phyloP scores from a whole-genome alignment of 2,329 filamentous ascomycete genomes.

The Ascocoryne sarcoides region DNA sequence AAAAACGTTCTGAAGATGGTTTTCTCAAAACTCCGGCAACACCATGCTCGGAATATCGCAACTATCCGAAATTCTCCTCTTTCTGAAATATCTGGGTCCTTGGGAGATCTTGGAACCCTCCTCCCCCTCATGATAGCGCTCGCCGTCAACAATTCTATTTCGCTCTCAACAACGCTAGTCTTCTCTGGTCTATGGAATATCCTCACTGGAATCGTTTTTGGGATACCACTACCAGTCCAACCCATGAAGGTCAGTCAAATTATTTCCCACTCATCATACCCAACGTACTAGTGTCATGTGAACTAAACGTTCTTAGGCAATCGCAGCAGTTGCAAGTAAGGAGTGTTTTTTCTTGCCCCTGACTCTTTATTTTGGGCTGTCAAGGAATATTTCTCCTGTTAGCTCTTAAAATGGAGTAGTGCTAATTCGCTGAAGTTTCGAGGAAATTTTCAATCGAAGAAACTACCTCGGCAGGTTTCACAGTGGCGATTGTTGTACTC shows the following conservation, averaged over 20 bases:
- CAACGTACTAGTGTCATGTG: background rate
- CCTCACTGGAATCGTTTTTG: slow-evolving; percentile 71
- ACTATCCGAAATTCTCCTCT: slow-evolving; percentile 48
- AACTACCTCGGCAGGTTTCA: slow-evolving; percentile 75
- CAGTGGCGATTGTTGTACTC: slow-evolving; percentile 65
- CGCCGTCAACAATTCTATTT: slow-evolving; percentile 67
- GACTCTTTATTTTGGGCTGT: too few relatives aligned
- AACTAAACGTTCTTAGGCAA: slow-evolving; percentile 46
- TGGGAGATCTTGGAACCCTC: slow-evolving; percentile 83
- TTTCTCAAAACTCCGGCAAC: slow-evolving; percentile 17
- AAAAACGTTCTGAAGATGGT: too few relatives aligned
- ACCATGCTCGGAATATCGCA: slow-evolving; percentile 40
- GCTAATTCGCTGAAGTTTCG: too few relatives aligned
- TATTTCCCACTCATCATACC: background rate
- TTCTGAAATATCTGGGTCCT: slow-evolving; percentile 77
- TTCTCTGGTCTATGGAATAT: slow-evolving; percentile 87
- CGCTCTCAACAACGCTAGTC: slow-evolving; percentile 73
- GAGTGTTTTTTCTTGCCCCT: too few relatives aligned
- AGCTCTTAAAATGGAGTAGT: too few relatives aligned
- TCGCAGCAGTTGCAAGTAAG: slow-evolving; percentile 87
- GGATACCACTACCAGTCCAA: slow-evolving; percentile 84
- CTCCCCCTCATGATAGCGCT: slow-evolving; percentile 85
- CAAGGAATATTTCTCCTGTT: too few relatives aligned
- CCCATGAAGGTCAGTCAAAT: slow-evolving; percentile 55
- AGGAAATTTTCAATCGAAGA: slow-evolving; percentile 56